Percentiles rank a stretch among this genome's conserved stretches.
Conservation (phyloP, 2,329 filamentous ascomycete species). For the Raffaelea deltoideospora region DNA sequence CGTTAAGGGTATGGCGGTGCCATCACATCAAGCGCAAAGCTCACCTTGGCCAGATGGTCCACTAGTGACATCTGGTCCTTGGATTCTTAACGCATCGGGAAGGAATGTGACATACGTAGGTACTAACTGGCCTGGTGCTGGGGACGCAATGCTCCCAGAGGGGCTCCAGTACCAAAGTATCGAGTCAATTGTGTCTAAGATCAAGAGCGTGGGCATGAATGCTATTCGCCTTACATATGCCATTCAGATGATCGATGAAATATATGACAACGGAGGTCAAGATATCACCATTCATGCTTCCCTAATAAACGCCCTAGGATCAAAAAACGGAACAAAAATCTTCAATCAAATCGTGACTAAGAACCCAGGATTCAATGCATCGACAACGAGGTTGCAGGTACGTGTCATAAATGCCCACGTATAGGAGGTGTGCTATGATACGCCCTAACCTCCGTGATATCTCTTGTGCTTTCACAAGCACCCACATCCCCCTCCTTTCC, state of each 20-base stretch:
- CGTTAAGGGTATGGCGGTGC: too few species aligned
- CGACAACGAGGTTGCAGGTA: slow-evolving; percentile 38
- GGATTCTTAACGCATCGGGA: slow-evolving; percentile 26
- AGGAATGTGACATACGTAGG: slow-evolving; percentile 34
- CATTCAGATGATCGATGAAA: slow-evolving; percentile 48
- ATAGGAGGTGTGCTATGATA: neutral
- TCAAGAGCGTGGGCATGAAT: slow-evolving; percentile 47
- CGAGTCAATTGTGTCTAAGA: slow-evolving; percentile 33
- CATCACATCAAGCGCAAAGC: too few species aligned
- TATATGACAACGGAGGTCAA: slow-evolving; percentile 29
- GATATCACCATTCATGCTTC: slow-evolving; percentile 26
- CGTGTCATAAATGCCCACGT: slow-evolving; percentile 1
- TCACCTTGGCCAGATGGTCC: slow-evolving; percentile 29
- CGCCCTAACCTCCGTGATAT: too few species aligned
- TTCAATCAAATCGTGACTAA: slow-evolving; percentile 35
- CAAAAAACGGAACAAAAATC: slow-evolving; percentile 34
- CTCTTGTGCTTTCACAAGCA: too few species aligned
- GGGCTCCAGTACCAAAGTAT: slow-evolving; percentile 48
- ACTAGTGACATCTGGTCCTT: slow-evolving; percentile 23
- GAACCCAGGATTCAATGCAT: slow-evolving; percentile 39
- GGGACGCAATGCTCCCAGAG: slow-evolving; percentile 49
- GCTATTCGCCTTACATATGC: slow-evolving; percentile 47
- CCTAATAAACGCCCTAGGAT: slow-evolving; percentile 26
- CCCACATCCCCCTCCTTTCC: too few species aligned
- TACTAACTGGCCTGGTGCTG: slow-evolving; percentile 46